Evolutionary conservation across 1,139 yeast species (phyloP).

Genomic region (Scheffersomyces quercinus): DNA sequence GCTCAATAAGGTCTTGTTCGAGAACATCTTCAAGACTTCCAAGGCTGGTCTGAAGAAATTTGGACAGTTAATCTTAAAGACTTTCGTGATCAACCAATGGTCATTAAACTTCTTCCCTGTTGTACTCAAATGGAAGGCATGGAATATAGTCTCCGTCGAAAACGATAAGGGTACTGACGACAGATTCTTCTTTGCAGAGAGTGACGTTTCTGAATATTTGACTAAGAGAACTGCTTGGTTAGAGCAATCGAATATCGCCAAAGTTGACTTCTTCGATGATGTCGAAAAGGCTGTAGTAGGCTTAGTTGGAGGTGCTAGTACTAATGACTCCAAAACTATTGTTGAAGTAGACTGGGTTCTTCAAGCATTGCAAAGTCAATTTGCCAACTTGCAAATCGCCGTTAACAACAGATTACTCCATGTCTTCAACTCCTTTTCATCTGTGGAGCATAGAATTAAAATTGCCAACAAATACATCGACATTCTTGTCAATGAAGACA

Average conservation of each 20-base stretch:
- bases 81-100: constrained; percentile 49
- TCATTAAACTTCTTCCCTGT: constrained; percentile 32
- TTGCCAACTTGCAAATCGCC: constrained; percentile 50
- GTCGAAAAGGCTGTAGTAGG: constrained; percentile 59
- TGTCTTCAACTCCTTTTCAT: constrained; percentile 54
- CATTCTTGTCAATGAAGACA: constrained; percentile 39
- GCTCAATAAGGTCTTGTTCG: constrained; percentile 25
- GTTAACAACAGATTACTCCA: constrained; percentile 53
- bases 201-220: constrained; percentile 30
- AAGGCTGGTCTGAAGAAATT: constrained; percentile 36
- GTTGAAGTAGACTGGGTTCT: constrained; percentile 64
- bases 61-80: constrained; percentile 36
- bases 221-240: constrained; percentile 44
- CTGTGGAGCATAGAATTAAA: constrained; percentile 56
- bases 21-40: constrained; percentile 29
- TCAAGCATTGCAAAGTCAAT: constrained; percentile 45
- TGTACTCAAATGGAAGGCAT: constrained; percentile 32
- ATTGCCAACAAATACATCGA: constrained; percentile 66
- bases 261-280: constrained; percentile 45
- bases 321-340: constrained; percentile 49
- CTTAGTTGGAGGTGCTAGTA: constrained; percentile 47
- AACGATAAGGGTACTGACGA: constrained; percentile 29
- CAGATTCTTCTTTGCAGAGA: constrained; percentile 29
- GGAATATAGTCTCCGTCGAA: constrained; percentile 31
- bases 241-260: constrained; percentile 44